These are phyloP conservation scores for Guyanaporus albipodus DNA, from an alignment of 768 basidiomycete species.

Conservation along the genomic window DNA sequence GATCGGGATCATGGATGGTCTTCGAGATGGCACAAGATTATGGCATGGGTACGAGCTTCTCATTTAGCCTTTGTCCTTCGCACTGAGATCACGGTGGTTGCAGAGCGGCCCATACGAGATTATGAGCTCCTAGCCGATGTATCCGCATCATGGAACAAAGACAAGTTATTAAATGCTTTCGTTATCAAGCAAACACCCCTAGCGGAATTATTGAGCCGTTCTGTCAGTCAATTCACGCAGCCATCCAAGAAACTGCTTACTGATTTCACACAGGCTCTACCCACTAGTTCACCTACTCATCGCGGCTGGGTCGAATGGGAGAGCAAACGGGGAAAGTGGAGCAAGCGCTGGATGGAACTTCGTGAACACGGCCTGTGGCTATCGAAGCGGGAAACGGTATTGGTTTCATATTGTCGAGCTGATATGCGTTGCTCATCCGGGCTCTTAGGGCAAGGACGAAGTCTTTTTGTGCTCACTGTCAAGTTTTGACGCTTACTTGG, in stretches of 20 bases:
- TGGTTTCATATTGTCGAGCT: conserved; percentile 19
- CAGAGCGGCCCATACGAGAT: conserved; percentile 86
- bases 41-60: conserved; percentile 70
- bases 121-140: conserved; percentile 83
- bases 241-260: conserved; percentile 39
- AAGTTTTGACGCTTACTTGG: conserved; percentile 83
- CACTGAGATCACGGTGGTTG: conserved; percentile 12
- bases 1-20: conserved; percentile 78
- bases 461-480: conserved; percentile 77
- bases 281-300: conserved; percentile 39
- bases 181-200: conserved; percentile 73
- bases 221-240: conserved; percentile 40
- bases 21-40: conserved; percentile 89
- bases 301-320: conserved; percentile 84
- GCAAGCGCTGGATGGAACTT: conserved; percentile 84
- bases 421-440: conserved; percentile 4
- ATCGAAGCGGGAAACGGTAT: conserved; percentile 84
- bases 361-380: conserved; percentile 84
- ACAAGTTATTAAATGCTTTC: conserved; percentile 75
- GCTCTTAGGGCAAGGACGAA: conserved; percentile 75
- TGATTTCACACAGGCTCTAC: conserved; percentile 43
- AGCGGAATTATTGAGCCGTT: conserved; percentile 53
- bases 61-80: not conserved
- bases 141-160: conserved; percentile 83
- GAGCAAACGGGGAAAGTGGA: conserved; percentile 92